These are phyloP conservation scores for Monilinia laxa DNA, from an alignment of 2,329 filamentous ascomycete genomes.

Conservation along the genomic window DNA sequence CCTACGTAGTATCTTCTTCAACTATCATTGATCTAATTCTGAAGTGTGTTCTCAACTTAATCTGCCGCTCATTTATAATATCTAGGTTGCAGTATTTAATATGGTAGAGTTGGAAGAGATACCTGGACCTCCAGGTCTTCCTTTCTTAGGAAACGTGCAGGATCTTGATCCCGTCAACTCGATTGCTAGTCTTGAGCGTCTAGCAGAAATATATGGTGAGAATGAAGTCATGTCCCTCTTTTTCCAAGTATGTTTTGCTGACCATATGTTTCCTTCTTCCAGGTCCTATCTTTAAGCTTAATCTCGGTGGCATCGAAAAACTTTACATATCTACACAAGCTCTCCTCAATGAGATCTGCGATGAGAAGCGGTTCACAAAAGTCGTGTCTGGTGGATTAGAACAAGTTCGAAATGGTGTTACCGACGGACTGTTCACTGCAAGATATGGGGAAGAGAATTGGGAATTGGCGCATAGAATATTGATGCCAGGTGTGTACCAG, in stretches of 20 bases:
- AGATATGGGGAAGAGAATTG: slow-evolving; percentile 56
- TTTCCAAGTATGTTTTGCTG: slow-evolving; percentile 9
- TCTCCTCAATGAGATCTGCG: slow-evolving; percentile 61
- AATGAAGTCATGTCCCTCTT: not conserved
- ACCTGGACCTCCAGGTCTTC: slow-evolving; percentile 29
- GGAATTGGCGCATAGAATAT: slow-evolving; percentile 63
- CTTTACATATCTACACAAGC: slow-evolving; percentile 54
- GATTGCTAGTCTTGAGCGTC: slow-evolving; percentile 51
- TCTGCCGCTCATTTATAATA: not conserved
- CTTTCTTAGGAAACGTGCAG: slow-evolving; percentile 45
- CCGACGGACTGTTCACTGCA: slow-evolving; percentile 67
- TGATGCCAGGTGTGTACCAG: slow-evolving; percentile 51
- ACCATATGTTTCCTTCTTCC: not conserved
- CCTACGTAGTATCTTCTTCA: not conserved
- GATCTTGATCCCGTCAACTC: slow-evolving; percentile 63
- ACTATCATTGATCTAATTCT: not conserved
- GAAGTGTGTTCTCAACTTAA: not conserved
- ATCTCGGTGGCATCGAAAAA: slow-evolving; percentile 47
- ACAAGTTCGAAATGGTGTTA: slow-evolving; percentile 58
- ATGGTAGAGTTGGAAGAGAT: slow-evolving; percentile 27
- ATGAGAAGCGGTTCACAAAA: slow-evolving; percentile 65
- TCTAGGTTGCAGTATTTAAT: not conserved
- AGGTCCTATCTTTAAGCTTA: slow-evolving; percentile 57
- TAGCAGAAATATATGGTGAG: slow-evolving; percentile 65
- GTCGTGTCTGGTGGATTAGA: slow-evolving; percentile 50